A percentile compares a stretch with the other conserved stretches of the same genome.
phyloP scores from a whole-genome alignment of 1,284 basidiomycete species.

The Puccinia sorghi region DNA sequence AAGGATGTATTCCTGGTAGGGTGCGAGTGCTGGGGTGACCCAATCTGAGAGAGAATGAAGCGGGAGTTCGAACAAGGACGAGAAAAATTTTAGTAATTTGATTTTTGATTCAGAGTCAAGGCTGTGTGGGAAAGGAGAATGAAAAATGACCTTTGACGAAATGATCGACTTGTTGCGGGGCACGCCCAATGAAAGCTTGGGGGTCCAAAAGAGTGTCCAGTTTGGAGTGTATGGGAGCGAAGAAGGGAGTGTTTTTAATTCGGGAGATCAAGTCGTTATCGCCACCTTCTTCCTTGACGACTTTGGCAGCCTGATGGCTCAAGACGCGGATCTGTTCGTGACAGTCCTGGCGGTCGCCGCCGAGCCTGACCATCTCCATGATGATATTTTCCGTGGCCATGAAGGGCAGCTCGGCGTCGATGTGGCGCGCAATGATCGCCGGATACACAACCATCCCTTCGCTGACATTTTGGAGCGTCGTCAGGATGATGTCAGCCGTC shows the following conservation, averaged over 20 bases:
- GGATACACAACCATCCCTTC: conserved; percentile 98
- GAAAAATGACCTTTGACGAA: conserved; percentile 53
- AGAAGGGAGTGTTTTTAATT: conserved; percentile 70
- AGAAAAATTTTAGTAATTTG: conserved; percentile 31
- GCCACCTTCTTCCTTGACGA: conserved; percentile 91
- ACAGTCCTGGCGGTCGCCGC: conserved; percentile 92
- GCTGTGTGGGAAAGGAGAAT: conserved; percentile 52
- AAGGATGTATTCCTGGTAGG: conserved; percentile 63
- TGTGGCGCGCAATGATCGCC: conserved; percentile 85
- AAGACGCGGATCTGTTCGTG: conserved; percentile 95
- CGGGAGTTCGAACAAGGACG: conserved; percentile 53
- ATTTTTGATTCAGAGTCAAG: conserved; percentile 50
- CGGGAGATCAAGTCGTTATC: conserved; percentile 96
- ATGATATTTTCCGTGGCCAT: conserved; percentile 96
- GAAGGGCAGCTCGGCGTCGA: conserved; percentile 93
- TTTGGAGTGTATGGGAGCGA: conserved; percentile 63
- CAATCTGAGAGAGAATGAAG: conserved; percentile 65
- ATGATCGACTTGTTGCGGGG: conserved; percentile 86
- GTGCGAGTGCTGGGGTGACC: conserved; percentile 80
- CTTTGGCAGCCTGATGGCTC: conserved; percentile 91
- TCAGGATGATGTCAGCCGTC: conserved; percentile 92
- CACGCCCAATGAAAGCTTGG: conserved; percentile 80
- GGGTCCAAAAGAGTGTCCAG: conserved; percentile 69
- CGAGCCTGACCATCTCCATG: conserved; percentile 94
- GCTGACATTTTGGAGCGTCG: conserved; percentile 89